Evolutionary conservation across 208 protist species (phyloP).

Genomic region (Crithidia bombi): DNA sequence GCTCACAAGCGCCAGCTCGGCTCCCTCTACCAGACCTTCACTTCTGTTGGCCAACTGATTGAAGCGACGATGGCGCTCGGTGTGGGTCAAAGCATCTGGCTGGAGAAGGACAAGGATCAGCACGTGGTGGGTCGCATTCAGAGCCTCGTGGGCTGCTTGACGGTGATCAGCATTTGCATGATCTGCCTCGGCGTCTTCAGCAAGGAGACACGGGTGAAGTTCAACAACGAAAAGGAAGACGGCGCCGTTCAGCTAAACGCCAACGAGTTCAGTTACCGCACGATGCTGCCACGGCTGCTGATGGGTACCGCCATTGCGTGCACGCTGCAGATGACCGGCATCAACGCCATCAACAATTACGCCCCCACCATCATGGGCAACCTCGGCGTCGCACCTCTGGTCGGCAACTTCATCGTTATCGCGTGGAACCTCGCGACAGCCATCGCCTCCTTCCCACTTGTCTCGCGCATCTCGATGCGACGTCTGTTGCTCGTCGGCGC

Average conservation of each 20-base stretch:
- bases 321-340: conserved; percentile 68
- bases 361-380: conserved; percentile 60
- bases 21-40: no score
- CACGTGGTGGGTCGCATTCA: conserved; percentile 49
- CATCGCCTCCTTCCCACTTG: conserved; percentile 52
- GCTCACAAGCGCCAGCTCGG: no score
- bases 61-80: conserved; percentile 57
- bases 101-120: conserved; percentile 21
- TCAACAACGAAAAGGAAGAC: conserved; percentile 21
- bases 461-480: conserved; percentile 45
- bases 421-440: conserved; percentile 61
- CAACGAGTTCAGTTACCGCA: conserved; percentile 26
- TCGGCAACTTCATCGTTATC: conserved; percentile 72
- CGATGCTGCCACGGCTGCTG: conserved; percentile 38
- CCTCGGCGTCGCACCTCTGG: conserved; percentile 43
- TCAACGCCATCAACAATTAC: conserved; percentile 77
- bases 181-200: conserved; percentile 41
- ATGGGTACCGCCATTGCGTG: conserved; percentile 42
- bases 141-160: conserved; percentile 41
- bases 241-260: neutral
- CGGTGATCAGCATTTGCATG: conserved; percentile 33
- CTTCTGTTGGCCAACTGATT: conserved; percentile 47
- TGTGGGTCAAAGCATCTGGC: conserved; percentile 41
- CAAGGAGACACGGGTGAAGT: conserved; percentile 10
- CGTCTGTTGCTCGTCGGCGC: conserved; percentile 44